Conservation (phyloP, 2,329 filamentous ascomycete species). For the Xylariaceae sp. region DNA sequence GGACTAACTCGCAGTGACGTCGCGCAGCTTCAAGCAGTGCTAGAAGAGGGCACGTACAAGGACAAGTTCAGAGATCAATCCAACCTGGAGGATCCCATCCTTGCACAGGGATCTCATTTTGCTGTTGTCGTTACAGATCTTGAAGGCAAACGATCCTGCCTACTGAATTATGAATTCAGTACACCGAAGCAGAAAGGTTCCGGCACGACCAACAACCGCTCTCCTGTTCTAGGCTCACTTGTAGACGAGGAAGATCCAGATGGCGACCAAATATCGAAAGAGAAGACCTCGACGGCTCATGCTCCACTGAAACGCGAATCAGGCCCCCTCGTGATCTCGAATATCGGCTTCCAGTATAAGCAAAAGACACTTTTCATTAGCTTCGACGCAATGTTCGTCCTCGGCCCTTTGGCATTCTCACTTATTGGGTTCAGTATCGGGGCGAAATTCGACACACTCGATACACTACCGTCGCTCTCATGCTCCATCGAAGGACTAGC, state of each 20-base stretch:
- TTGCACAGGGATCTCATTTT: slow-evolving; percentile 21
- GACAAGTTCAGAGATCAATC: slow-evolving; percentile 1
- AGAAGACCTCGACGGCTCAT: slow-evolving; percentile 2
- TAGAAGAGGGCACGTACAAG: neutral
- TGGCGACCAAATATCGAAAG: neutral
- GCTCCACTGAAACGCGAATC: slow-evolving; percentile 28
- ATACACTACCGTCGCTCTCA: slow-evolving; percentile 5
- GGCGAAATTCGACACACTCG: slow-evolving; percentile 15
- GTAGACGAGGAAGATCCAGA: neutral
- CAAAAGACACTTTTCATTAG: slow-evolving; percentile 26
- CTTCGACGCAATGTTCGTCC: slow-evolving; percentile 32
- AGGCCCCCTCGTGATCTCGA: slow-evolving; percentile 32
- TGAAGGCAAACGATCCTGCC: slow-evolving; percentile 7
- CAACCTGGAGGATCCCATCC: neutral
- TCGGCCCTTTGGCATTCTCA: slow-evolving; percentile 34
- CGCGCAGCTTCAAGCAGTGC: neutral
- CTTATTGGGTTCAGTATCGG: slow-evolving; percentile 34
- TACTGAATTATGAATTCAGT: slow-evolving; percentile 27
- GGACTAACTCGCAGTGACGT: neutral
- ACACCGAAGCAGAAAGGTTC: too few relatives aligned
- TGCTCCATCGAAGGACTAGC: slow-evolving; percentile 31
- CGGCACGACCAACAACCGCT: slow-evolving; percentile 5
- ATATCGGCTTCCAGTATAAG: slow-evolving; percentile 34
- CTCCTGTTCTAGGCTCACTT: neutral
- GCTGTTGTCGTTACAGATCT: slow-evolving; percentile 18